phyloP scores from a whole-genome alignment of 2,329 filamentous ascomycete genomes.

The Exophiala oligosperma region DNA sequence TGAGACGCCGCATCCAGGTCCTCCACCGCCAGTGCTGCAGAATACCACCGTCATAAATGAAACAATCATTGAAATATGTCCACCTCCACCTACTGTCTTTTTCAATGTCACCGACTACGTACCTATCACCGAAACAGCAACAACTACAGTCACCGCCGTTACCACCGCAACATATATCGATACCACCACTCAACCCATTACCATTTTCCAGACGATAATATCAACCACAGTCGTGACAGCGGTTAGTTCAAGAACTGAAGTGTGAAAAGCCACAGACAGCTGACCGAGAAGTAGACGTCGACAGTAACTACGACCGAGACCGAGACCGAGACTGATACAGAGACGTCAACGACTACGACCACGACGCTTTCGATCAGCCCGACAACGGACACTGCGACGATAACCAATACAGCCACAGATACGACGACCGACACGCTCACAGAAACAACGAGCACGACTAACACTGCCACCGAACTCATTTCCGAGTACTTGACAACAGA shows the following conservation, averaged over 20 bases:
- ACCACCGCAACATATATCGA: conserved; percentile 9
- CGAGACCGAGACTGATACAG: conserved; percentile 8
- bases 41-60: conserved; percentile 10
- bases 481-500: conserved; percentile 10
- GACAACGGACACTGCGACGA: conserved; percentile 8
- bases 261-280: background rate
- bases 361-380: conserved; percentile 5
- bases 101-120: conserved; percentile 18
- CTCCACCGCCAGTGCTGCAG: conserved; percentile 3
- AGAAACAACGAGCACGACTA: background rate
- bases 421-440: background rate
- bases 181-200: conserved; percentile 21
- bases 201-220: conserved; percentile 24
- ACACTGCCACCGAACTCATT: conserved; percentile 13
- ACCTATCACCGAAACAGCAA: conserved; percentile 13
- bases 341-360: conserved; percentile 11
- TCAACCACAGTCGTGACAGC: conserved; percentile 21
- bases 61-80: conserved; percentile 17
- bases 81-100: conserved; percentile 19
- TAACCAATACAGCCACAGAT: conserved; percentile 5
- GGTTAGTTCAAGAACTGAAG: background rate
- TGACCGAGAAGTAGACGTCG: conserved; percentile 12
- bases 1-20: conserved; percentile 2
- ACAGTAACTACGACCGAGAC: conserved; percentile 17
- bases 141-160: conserved; percentile 4